Conservation (phyloP, 345 rosid genomes). For the Melastoma malabathricum region DNA sequence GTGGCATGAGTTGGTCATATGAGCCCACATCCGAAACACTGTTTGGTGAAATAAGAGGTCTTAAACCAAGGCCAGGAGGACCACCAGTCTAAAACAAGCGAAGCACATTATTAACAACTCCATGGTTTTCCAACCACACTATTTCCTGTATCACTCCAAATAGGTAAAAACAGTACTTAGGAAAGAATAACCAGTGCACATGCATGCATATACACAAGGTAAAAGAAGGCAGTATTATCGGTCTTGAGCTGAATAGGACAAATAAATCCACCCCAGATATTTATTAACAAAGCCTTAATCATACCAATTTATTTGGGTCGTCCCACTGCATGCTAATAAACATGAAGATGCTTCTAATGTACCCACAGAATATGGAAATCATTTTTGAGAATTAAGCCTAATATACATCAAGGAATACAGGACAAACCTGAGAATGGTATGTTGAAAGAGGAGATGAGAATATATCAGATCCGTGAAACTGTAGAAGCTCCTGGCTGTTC, state of each 20-base stretch:
- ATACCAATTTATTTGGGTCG: too few species aligned
- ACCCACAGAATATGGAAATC: too few species aligned
- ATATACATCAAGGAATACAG: conserved; percentile 4
- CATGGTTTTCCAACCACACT: too few species aligned
- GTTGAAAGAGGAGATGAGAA: conserved; percentile 66
- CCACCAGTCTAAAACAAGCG: conserved; percentile 48
- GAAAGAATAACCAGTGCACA: too few species aligned
- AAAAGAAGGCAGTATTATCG: too few species aligned
- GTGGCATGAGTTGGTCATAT: conserved; percentile 77
- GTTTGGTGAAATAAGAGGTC: conserved; percentile 73
- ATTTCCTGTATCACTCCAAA: not conserved
- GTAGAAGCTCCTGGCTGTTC: conserved; percentile 64
- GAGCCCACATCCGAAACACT: conserved; percentile 51
- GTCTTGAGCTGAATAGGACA: too few species aligned
- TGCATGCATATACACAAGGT: too few species aligned
- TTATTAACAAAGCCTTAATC: too few species aligned
- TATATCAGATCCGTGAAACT: conserved; percentile 60
- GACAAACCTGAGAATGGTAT: conserved; percentile 76
- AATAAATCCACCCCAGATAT: too few species aligned
- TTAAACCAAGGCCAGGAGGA: conserved; percentile 62
- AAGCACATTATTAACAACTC: not conserved
- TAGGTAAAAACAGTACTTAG: not conserved
- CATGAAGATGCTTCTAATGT: too few species aligned
- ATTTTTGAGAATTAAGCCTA: too few species aligned
- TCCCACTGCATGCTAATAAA: too few species aligned